phyloP scores from a whole-genome alignment of 129 eudicot genomes.

The Escallonia herrerae region DNA sequence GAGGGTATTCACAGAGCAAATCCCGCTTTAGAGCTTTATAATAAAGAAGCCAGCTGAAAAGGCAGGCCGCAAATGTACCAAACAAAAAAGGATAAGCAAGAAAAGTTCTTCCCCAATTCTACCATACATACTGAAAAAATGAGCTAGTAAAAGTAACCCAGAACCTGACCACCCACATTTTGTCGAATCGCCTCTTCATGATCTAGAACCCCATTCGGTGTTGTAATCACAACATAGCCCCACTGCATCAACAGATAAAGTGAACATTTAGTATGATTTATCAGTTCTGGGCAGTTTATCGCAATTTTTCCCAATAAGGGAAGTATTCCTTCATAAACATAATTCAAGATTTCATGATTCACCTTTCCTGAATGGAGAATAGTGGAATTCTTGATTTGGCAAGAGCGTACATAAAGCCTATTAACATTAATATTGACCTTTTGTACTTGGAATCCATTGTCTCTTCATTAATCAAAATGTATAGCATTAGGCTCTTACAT shows the following conservation, averaged over 20 bases:
- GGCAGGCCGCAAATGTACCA: not conserved
- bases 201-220: constrained; percentile 88
- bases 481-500: too few species aligned
- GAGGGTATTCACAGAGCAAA: too few species aligned
- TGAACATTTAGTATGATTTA: not conserved
- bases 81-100: not conserved
- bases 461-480: too few species aligned
- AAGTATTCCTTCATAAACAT: too few species aligned
- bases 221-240: constrained; percentile 92
- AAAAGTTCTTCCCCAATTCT: not conserved
- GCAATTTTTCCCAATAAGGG: too few species aligned
- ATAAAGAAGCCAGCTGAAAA: not conserved
- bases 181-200: constrained; percentile 88
- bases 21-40: not conserved
- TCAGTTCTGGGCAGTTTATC: not conserved
- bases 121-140: not conserved
- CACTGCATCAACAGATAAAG: constrained; percentile 45
- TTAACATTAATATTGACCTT: too few species aligned
- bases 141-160: constrained; percentile 68
- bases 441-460: too few species aligned
- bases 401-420: too few species aligned
- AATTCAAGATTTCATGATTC: too few species aligned
- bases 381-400: too few species aligned
- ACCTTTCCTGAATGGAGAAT: too few species aligned
- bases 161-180: constrained; percentile 89